A percentile compares a stretch with the other conserved stretches of the same genome.
These are phyloP conservation scores for Rhizopogon rudus DNA, from an alignment of 768 basidiomycete genomes.

Conservation along the genomic window DNA sequence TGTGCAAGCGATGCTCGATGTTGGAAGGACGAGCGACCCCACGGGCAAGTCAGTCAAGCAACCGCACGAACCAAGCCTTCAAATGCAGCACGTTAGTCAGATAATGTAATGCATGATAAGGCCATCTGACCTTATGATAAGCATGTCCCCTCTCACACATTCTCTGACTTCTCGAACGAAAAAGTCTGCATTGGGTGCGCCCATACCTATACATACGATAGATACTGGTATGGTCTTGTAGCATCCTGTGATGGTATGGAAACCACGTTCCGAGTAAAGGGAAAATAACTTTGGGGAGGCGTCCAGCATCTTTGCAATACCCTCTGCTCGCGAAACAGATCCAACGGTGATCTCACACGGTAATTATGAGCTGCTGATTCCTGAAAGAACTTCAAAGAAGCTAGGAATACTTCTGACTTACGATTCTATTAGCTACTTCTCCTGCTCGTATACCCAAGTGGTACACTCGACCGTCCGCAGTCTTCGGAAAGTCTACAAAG, in stretches of 20 bases:
- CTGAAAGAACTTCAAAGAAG: neutral
- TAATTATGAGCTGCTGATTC: neutral
- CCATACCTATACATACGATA: constrained; percentile 82
- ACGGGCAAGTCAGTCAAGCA: constrained; percentile 63
- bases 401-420: constrained; percentile 26
- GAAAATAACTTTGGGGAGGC: constrained; percentile 53
- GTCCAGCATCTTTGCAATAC: constrained; percentile 59
- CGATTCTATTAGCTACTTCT: constrained; percentile 79
- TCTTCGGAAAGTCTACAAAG: constrained; percentile 67
- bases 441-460: constrained; percentile 72
- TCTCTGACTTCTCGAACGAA: constrained; percentile 80
- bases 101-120: neutral
- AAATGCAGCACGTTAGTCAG: neutral
- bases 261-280: constrained; percentile 69
- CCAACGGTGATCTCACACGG: constrained; percentile 65
- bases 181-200: constrained; percentile 78
- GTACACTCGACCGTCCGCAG: constrained; percentile 69
- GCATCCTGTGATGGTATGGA: constrained; percentile 65
- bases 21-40: constrained; percentile 73
- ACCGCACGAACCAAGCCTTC: constrained; percentile 80
- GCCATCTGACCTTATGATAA: constrained; percentile 40
- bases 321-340: constrained; percentile 58
- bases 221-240: constrained; percentile 62
- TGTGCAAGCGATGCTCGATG: constrained; percentile 58
- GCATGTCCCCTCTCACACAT: constrained; percentile 58